Evolutionary conservation across 768 basidiomycete genomes (phyloP).

Genomic region (Auricularia sp.): DNA sequence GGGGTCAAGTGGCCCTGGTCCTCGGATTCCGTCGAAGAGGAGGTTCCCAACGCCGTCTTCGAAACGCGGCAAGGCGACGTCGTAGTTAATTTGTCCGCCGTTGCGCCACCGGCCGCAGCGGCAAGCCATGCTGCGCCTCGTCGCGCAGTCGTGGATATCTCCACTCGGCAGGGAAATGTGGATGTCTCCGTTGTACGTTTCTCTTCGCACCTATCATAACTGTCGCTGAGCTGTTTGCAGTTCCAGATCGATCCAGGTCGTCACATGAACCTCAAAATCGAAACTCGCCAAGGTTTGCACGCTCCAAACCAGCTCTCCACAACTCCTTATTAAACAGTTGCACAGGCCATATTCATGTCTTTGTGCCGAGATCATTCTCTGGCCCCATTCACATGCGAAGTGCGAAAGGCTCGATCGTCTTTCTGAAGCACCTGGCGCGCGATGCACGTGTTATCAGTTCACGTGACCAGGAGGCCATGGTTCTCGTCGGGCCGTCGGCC

Average conservation of each 20-base stretch:
- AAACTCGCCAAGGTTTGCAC: background rate
- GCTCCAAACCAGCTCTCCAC: background rate
- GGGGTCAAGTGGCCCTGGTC: conserved; percentile 2
- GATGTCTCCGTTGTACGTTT: conserved; percentile 5
- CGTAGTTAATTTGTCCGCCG: conserved; percentile 1
- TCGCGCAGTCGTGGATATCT: conserved; percentile 4
- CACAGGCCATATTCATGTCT: background rate
- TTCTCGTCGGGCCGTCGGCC: background rate
- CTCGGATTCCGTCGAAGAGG: background rate
- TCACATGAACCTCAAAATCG: background rate
- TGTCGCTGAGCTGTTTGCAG: background rate
- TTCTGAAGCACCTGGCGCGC: background rate
- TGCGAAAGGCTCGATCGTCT: background rate
- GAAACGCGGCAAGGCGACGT: conserved; percentile 4
- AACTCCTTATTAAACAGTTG: background rate
- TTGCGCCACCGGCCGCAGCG: background rate
- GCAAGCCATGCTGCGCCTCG: background rate
- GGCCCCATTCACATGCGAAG: background rate
- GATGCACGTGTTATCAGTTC: background rate
- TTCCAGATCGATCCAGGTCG: background rate
- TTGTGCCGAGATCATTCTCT: background rate
- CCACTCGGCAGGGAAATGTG: conserved; percentile 2
- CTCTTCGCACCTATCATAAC: background rate
- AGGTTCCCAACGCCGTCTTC: conserved; percentile 7
- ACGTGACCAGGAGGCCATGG: background rate